Evolutionary conservation across 148 eudicot species (phyloP).

Genomic region (Euryodendron excelsum): DNA sequence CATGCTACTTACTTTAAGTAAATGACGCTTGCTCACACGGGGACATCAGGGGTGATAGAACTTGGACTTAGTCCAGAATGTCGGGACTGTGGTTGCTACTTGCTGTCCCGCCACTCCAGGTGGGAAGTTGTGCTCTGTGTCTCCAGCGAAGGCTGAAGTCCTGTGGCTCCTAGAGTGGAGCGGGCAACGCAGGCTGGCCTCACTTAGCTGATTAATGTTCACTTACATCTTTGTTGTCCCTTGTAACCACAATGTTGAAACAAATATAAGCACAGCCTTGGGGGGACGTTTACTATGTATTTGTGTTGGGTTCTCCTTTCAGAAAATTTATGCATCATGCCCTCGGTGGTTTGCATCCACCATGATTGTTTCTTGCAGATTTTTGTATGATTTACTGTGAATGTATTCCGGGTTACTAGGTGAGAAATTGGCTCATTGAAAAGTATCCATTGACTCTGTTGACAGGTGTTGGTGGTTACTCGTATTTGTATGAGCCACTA

Average conservation of each 20-base stretch:
- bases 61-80: no score
- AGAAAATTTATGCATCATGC: background rate
- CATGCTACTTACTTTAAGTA: background rate
- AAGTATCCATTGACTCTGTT: background rate
- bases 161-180: no score
- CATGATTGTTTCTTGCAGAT: background rate
- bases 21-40: no score
- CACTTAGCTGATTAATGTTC: background rate
- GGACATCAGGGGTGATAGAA: no score
- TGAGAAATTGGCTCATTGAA: background rate
- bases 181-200: no score
- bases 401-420: background rate
- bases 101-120: no score
- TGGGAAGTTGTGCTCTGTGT: no score
- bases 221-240: background rate
- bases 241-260: background rate
- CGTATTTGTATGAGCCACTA: constrained; percentile 74
- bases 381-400: background rate
- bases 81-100: no score
- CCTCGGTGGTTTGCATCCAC: background rate
- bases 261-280: background rate
- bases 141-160: no score
- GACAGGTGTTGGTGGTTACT: constrained; percentile 81
- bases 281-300: background rate
- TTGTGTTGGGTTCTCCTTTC: background rate